Evolutionary conservation across 441 rosid genomes (phyloP).

Genomic region (Raphanus hybrid): DNA sequence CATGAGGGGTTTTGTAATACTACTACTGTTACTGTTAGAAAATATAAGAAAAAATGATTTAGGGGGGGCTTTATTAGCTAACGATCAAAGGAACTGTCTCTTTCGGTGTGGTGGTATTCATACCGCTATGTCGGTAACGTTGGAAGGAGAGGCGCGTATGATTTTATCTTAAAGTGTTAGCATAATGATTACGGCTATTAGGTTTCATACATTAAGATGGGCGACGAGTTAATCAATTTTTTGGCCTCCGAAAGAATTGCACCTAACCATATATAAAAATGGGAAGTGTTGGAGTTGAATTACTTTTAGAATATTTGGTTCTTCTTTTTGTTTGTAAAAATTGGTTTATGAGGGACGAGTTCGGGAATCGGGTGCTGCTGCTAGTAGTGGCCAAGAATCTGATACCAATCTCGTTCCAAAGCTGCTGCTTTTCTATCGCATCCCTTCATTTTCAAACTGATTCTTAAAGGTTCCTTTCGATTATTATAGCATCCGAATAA

Average conservation of each 20-base stretch:
- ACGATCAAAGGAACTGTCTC: not conserved
- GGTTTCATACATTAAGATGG: not conserved
- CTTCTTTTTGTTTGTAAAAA: slow-evolving; percentile 7
- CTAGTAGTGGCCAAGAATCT: slow-evolving; percentile 39
- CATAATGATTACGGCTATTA: slow-evolving; percentile 3
- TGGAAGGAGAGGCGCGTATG: not conserved
- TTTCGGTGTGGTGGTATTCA: slow-evolving; percentile 13
- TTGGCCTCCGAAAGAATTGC: not conserved
- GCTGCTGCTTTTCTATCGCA: slow-evolving; percentile 18
- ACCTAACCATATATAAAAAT: not conserved
- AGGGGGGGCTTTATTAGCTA: slow-evolving; percentile 4
- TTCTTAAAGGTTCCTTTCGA: slow-evolving; percentile 37
- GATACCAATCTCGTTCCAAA: slow-evolving; percentile 32
- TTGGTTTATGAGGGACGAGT: slow-evolving; percentile 11
- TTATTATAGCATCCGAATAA: slow-evolving; percentile 14
- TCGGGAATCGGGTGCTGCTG: slow-evolving; percentile 36
- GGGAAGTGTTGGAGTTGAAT: slow-evolving; percentile 1
- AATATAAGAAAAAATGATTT: not conserved
- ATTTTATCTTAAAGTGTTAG: slow-evolving; percentile 18
- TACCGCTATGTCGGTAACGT: slow-evolving; percentile 2
- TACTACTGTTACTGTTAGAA: not conserved
- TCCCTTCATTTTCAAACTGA: slow-evolving; percentile 22
- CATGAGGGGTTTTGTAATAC: not conserved
- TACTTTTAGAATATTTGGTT: slow-evolving; percentile 11
- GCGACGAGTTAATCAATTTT: not conserved